Evolutionary conservation across 805 yeast genomes (phyloP), one percentile per base, ranked within the genome.

Genomic region (Pichia cabralensis): DNA sequence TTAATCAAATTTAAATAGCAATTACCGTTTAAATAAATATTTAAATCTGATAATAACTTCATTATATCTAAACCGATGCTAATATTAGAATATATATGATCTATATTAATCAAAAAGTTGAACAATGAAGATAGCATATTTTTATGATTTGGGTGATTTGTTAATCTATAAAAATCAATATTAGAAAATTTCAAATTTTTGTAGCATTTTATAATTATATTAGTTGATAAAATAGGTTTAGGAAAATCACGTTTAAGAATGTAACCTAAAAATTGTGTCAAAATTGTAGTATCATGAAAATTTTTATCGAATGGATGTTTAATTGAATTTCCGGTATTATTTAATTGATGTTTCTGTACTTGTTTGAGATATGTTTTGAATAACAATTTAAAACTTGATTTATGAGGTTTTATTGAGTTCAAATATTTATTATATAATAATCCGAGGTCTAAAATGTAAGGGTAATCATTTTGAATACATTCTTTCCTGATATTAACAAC

Each of bases 251-350:
- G n/a, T n/a, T n/a, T n/a, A n/a, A n/a, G n/a, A n/a, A n/a, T n/a
- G n/a, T n/a, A n/a, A n/a, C n/a, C n/a, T n/a, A n/a, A n/a, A n/a
- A n/a, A n/a, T n/a, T n/a, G n/a, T n/a, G n/a, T n/a, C 16, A 51
- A 31, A 4, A 51, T 41, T 13, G 38, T 17, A 8, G 45, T 29
- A 31, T 42, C 39, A 34, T 47, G 52, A 28, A 31, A 20, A 5
- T 24, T 20, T 26, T 30, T 24, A 17, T 41, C 30, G 33, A 47
- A 47, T 23, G 50, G 50, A 33, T 48, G 50, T 6, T 17, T 16
- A n/a, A 24, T 3, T 24, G 15, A 24, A 24, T 8, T 13, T 24
- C 10, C 5, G 6, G 13, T 13, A 16, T 33, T 35, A 6, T 8
- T n/a, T 13, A 13, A 8, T 31, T 41, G 42, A 33, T 19, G 26